Percentiles rank a stretch among this genome's conserved stretches.
These are phyloP conservation scores for Osmanthus fragrans DNA, from an alignment of 257 asterid species.

Conservation along the genomic window DNA sequence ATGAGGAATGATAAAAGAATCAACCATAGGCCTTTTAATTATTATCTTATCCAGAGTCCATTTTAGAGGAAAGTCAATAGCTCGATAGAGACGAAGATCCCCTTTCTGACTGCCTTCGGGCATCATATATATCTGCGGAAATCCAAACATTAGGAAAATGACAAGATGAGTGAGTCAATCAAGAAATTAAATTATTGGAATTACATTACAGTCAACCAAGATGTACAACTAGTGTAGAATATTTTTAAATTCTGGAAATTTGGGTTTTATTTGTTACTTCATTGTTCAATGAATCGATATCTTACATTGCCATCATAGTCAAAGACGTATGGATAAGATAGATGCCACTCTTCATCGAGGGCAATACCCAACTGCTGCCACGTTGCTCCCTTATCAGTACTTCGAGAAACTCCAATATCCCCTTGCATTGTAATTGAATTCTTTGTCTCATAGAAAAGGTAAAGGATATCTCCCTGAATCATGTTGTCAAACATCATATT, in stretches of 20 bases:
- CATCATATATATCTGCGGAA: conserved; percentile 85
- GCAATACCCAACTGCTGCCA: conserved; percentile 94
- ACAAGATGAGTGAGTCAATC: neutral
- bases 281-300: conserved; percentile 9
- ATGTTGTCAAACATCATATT: conserved; percentile 27
- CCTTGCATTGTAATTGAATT: conserved; percentile 92
- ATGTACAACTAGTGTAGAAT: neutral
- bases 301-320: conserved; percentile 85
- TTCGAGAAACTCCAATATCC: conserved; percentile 89
- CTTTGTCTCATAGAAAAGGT: conserved; percentile 82
- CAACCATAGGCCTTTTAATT: conserved; percentile 73
- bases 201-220: neutral
- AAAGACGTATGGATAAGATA: conserved; percentile 87
- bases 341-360: conserved; percentile 97
- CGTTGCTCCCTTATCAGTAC: conserved; percentile 79
- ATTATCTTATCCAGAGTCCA: conserved; percentile 71
- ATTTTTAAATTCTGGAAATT: neutral
- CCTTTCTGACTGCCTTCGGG: conserved; percentile 91
- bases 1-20: conserved; percentile 67
- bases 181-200: neutral
- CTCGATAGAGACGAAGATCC: conserved; percentile 91
- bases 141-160: neutral
- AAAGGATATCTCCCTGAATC: conserved; percentile 70
- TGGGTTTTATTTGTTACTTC: neutral
- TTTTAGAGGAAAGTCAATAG: conserved; percentile 71